phyloP scores from a whole-genome alignment of 345 rosid species.

The Stellera chamaejasme region DNA sequence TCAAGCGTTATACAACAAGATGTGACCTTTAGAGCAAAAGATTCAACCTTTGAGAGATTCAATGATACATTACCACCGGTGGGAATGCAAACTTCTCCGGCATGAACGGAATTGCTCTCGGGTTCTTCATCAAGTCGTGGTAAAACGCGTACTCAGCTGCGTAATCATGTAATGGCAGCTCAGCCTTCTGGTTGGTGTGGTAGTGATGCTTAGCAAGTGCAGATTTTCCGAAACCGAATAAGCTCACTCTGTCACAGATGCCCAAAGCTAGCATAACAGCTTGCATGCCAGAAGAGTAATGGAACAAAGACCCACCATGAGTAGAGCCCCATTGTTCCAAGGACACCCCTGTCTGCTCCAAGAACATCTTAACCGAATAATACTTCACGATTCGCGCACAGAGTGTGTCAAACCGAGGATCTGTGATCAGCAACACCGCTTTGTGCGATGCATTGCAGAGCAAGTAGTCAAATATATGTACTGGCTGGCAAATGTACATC shows the following conservation, averaged over 20 bases:
- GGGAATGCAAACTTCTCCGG: conserved; percentile 55
- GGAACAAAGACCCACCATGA: conserved; percentile 77
- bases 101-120: conserved; percentile 63
- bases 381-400: conserved; percentile 78
- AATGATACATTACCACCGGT: conserved; percentile 50
- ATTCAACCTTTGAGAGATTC: conserved; percentile 18
- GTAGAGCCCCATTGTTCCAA: conserved; percentile 52
- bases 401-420: conserved; percentile 70
- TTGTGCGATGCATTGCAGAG: conserved; percentile 50
- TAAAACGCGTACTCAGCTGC: conserved; percentile 74
- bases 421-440: conserved; percentile 62
- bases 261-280: conserved; percentile 82
- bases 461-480: conserved; percentile 74
- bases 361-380: conserved; percentile 63
- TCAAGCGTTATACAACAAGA: conserved; percentile 12
- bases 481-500: conserved; percentile 81
- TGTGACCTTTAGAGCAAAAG: conserved; percentile 1
- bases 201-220: conserved; percentile 68
- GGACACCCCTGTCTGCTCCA: conserved; percentile 35
- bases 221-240: conserved; percentile 85
- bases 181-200: conserved; percentile 81
- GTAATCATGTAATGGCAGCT: conserved; percentile 78
- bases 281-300: conserved; percentile 92
- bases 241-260: conserved; percentile 63
- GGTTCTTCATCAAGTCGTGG: conserved; percentile 45